These are phyloP conservation scores for Camillea tinctor DNA, from an alignment of 2,329 filamentous ascomycete genomes.

Conservation along the genomic window DNA sequence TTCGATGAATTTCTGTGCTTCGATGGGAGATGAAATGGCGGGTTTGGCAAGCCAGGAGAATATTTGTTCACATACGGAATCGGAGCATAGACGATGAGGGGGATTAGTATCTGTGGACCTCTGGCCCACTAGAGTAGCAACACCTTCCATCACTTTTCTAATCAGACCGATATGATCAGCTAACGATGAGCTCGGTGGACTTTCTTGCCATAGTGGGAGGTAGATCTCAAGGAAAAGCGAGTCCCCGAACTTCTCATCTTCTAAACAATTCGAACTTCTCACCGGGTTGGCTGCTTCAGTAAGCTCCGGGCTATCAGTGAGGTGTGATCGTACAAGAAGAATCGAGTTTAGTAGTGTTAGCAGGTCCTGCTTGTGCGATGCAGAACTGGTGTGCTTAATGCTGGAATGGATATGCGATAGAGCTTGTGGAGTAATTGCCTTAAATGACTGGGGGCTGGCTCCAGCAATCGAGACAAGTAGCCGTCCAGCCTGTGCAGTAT, in stretches of 20 bases:
- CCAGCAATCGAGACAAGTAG: conserved; percentile 51
- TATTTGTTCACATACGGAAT: conserved; percentile 26
- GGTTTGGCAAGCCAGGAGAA: conserved; percentile 26
- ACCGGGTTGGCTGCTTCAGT: neutral
- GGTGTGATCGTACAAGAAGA: conserved; percentile 33
- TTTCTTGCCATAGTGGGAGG: conserved; percentile 26
- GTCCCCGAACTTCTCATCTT: conserved; percentile 33
- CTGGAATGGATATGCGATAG: conserved; percentile 49
- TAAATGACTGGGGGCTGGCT: conserved; percentile 48
- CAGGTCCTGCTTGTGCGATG: conserved; percentile 51
- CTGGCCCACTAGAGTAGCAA: conserved; percentile 29
- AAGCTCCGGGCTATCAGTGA: conserved; percentile 16
- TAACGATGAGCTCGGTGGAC: conserved; percentile 10
- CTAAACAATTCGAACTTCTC: conserved; percentile 11
- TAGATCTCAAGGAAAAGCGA: conserved; percentile 28
- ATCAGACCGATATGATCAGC: conserved; percentile 24
- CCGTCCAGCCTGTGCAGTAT: conserved; percentile 51
- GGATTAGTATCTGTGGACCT: conserved; percentile 15
- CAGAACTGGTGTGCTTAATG: conserved; percentile 49
- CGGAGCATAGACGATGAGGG: conserved; percentile 26
- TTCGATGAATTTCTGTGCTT: conserved; percentile 17
- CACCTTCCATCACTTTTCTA: conserved; percentile 28
- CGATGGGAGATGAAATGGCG: conserved; percentile 26
- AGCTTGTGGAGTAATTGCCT: conserved; percentile 45
- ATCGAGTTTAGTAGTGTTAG: conserved; percentile 51